Percentiles rank a stretch among this genome's conserved stretches.
Conservation (phyloP, 306 rosid species). For the Cucumis cinereus region DNA sequence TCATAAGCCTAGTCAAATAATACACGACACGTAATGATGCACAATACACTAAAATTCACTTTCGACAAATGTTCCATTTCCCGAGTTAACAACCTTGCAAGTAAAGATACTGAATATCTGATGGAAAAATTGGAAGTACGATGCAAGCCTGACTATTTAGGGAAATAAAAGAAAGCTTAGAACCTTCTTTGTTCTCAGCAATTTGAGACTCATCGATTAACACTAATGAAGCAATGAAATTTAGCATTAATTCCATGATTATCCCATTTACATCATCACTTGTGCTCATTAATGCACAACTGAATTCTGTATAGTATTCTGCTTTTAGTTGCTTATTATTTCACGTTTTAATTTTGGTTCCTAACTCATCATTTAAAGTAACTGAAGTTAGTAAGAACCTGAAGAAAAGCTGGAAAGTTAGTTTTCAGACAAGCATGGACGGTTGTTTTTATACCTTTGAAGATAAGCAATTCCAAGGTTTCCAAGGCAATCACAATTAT, state of each 20-base stretch:
- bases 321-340: not conserved
- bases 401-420: not conserved
- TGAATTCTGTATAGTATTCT: not conserved
- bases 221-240: not conserved
- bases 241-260: not conserved
- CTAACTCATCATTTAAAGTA: not conserved
- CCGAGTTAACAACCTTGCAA: too few species aligned
- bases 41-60: too few species aligned
- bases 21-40: too few species aligned
- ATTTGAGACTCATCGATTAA: not conserved
- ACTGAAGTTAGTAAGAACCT: not conserved
- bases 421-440: not conserved
- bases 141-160: not conserved
- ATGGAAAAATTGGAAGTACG: not conserved
- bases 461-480: slow-evolving; percentile 93
- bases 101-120: not conserved
- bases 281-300: not conserved
- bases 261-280: not conserved
- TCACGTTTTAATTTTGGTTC: not conserved
- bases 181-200: not conserved
- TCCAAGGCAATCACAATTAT: slow-evolving; percentile 80
- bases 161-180: not conserved
- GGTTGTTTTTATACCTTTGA: slow-evolving; percentile 33
- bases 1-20: not conserved
- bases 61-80: too few species aligned